These are phyloP conservation scores for Helminthosporium solani DNA, from an alignment of 2,329 filamentous ascomycete genomes.

Conservation along the genomic window DNA sequence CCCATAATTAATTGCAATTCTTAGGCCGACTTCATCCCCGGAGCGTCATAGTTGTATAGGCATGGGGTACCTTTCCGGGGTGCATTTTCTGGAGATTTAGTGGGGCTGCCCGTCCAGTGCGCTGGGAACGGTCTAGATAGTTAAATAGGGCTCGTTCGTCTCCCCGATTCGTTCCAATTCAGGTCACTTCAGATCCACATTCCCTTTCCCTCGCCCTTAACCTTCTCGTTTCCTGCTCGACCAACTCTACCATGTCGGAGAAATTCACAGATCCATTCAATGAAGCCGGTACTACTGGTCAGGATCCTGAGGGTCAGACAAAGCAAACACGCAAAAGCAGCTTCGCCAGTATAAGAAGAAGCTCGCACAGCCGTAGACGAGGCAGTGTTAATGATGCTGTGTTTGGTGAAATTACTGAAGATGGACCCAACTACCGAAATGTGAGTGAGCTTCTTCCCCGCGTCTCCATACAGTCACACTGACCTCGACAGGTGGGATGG, in stretches of 20 bases:
- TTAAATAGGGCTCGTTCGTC: no score
- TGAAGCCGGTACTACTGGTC: background rate
- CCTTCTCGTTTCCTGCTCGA: background rate
- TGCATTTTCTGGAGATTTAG: no score
- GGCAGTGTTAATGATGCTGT: slow-evolving; percentile 38
- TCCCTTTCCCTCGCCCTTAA: no score
- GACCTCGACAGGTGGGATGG: slow-evolving; percentile 23
- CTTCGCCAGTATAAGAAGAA: background rate
- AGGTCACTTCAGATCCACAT: no score
- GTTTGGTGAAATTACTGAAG: slow-evolving; percentile 49
- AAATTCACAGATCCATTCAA: background rate
- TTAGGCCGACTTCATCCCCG: no score
- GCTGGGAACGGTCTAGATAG: no score
- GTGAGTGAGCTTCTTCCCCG: slow-evolving; percentile 47
- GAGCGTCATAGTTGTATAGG: no score
- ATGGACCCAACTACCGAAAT: slow-evolving; percentile 59
- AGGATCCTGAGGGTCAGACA: background rate
- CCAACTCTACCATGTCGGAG: background rate
- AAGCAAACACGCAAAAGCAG: background rate
- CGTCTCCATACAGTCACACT: slow-evolving; percentile 30
- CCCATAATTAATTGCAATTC: no score
- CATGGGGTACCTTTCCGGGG: no score
- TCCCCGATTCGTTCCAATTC: no score
- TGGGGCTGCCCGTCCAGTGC: no score
- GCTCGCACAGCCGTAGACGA: background rate